These are phyloP conservation scores for Trichosanthes truncata DNA, from an alignment of 306 rosid genomes.

Conservation along the genomic window DNA sequence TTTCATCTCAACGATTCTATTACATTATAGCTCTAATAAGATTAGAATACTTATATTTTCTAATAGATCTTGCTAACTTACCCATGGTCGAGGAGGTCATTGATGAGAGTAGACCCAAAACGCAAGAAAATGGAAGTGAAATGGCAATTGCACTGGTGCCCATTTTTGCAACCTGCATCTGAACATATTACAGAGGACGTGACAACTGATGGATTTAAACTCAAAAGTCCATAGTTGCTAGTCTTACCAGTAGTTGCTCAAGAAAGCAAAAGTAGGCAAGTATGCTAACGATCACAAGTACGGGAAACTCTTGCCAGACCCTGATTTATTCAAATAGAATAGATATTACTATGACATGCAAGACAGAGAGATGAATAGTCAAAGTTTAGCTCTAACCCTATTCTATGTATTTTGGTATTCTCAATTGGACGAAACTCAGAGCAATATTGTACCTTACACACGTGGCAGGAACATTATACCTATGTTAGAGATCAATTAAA, in stretches of 20 bases:
- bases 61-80: constrained; percentile 25
- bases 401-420: not conserved
- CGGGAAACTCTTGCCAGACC: constrained; percentile 98
- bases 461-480: not conserved
- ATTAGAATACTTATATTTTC: not conserved
- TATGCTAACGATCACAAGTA: constrained; percentile 89
- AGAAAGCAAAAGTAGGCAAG: constrained; percentile 96
- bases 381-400: not conserved
- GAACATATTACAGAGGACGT: constrained; percentile 12
- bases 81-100: constrained; percentile 95
- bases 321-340: constrained; percentile 19
- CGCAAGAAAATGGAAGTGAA: constrained; percentile 94
- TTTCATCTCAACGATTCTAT: not conserved
- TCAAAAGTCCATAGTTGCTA: not conserved
- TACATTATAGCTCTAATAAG: not conserved
- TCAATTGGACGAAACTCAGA: not conserved
- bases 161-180: constrained; percentile 66
- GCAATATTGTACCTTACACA: not conserved
- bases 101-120: constrained; percentile 80
- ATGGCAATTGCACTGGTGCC: constrained; percentile 65
- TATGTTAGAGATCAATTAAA: not conserved
- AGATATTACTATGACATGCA: not conserved
- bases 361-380: constrained; percentile 8
- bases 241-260: constrained; percentile 84
- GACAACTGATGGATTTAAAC: constrained; percentile 13